Conservation (phyloP, 2,329 filamentous ascomycete genomes). For the Xylaria sp. region DNA sequence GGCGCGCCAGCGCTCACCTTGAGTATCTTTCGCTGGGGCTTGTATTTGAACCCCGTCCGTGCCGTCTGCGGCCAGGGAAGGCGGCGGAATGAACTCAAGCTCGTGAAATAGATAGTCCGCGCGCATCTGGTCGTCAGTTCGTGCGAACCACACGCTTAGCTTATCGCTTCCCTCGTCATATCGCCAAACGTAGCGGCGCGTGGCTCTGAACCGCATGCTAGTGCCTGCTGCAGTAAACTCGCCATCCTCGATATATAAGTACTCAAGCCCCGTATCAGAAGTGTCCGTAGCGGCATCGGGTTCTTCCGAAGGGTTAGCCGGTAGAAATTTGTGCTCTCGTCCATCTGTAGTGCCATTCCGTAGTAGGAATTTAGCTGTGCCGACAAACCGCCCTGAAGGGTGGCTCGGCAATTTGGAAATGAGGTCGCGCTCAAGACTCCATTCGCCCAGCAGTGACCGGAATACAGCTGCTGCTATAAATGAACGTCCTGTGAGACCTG, state of each 20-base stretch:
- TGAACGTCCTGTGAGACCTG: slow-evolving; percentile 55
- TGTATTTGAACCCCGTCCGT: slow-evolving; percentile 22
- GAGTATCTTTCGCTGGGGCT: slow-evolving; percentile 31
- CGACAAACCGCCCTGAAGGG: slow-evolving; percentile 72
- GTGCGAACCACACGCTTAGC: slow-evolving; percentile 79
- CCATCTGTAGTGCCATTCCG: slow-evolving; percentile 68
- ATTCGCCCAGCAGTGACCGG: slow-evolving; percentile 75
- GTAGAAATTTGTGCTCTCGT: too few species aligned
- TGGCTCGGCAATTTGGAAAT: slow-evolving; percentile 65
- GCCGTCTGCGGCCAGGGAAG: slow-evolving; percentile 13
- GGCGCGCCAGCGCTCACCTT: slow-evolving; percentile 64
- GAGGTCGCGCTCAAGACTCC: slow-evolving; percentile 71
- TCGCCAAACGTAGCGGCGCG: slow-evolving; percentile 76
- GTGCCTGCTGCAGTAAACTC: slow-evolving; percentile 66
- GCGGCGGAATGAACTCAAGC: slow-evolving; percentile 67
- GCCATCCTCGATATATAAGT: slow-evolving; percentile 76
- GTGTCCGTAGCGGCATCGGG: slow-evolving; percentile 36
- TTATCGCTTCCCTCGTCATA: slow-evolving; percentile 70
- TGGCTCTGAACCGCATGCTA: slow-evolving; percentile 68
- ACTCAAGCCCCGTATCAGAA: slow-evolving; percentile 63
- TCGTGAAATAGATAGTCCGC: slow-evolving; percentile 82
- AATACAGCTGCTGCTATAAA: slow-evolving; percentile 76
- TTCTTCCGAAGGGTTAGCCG: too few species aligned
- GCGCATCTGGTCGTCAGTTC: slow-evolving; percentile 67
- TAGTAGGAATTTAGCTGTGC: slow-evolving; percentile 72